phyloP scores from a whole-genome alignment of 139 green algal genomes.

The Picochlorum sp. region DNA sequence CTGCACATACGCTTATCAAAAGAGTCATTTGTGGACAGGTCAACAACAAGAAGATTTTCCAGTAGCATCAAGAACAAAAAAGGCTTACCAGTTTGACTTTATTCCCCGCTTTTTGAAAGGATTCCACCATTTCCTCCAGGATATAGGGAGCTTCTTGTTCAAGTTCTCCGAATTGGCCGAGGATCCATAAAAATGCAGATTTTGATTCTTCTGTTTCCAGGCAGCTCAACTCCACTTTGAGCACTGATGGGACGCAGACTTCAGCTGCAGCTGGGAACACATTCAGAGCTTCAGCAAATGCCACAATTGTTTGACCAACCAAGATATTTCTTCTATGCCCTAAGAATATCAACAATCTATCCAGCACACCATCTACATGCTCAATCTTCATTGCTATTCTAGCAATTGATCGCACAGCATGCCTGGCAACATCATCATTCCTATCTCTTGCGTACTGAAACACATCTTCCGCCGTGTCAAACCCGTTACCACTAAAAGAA shows the following conservation, averaged over 20 bases:
- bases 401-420: conserved; percentile 59
- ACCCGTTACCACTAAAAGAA: conserved; percentile 71
- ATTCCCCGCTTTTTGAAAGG: conserved; percentile 39
- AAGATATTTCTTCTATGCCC: conserved; percentile 45
- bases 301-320: conserved; percentile 44
- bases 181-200: conserved; percentile 81
- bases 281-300: conserved; percentile 69
- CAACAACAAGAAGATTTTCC: too few species aligned
- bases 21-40: too few species aligned
- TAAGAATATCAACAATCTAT: conserved; percentile 86
- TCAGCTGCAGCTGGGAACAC: conserved; percentile 64
- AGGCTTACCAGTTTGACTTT: too few species aligned
- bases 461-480: conserved; percentile 87
- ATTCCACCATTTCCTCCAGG: conserved; percentile 59
- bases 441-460: conserved; percentile 57
- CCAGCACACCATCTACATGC: conserved; percentile 76
- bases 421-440: conserved; percentile 51
- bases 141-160: conserved; percentile 81
- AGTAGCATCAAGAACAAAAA: too few species aligned
- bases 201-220: conserved; percentile 58
- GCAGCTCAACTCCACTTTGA: conserved; percentile 11
- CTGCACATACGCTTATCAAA: too few species aligned
- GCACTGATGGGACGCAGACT: conserved; percentile 29
- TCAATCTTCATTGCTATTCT: conserved; percentile 50
- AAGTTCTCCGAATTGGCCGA: conserved; percentile 72